Conservation (phyloP, 257 asterid species). For the Forsythia viridissima region DNA sequence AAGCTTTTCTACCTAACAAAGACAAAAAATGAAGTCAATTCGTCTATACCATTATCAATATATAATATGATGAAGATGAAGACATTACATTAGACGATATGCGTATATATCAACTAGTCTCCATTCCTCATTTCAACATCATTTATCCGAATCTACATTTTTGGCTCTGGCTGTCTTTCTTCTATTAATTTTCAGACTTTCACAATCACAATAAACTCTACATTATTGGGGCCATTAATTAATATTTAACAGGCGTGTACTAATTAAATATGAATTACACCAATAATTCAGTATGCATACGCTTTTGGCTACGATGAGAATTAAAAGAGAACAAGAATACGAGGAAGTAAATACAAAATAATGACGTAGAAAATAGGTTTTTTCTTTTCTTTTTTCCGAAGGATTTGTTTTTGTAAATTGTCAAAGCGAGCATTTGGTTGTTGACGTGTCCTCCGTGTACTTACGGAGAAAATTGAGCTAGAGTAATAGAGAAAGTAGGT, state of each 20-base stretch:
- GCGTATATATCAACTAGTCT: background rate
- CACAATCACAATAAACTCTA: slow-evolving; percentile 25
- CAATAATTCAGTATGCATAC: background rate
- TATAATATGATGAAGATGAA: background rate
- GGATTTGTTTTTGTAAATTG: too few relatives aligned
- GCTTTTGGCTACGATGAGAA: background rate
- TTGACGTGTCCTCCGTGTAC: too few relatives aligned
- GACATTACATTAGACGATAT: background rate
- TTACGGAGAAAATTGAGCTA: too few relatives aligned
- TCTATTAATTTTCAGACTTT: slow-evolving; percentile 16
- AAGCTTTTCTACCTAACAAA: slow-evolving; percentile 30
- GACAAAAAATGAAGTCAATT: slow-evolving; percentile 19
- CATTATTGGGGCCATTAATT: slow-evolving; percentile 20
- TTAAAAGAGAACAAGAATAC: background rate
- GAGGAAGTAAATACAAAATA: background rate
- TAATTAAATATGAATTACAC: background rate
- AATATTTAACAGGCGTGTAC: slow-evolving; percentile 7
- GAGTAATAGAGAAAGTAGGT: too few relatives aligned
- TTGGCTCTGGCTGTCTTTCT: slow-evolving; percentile 57
- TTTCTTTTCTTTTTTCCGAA: too few relatives aligned
- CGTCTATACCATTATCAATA: slow-evolving; percentile 12
- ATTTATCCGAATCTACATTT: slow-evolving; percentile 35
- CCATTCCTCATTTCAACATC: slow-evolving; percentile 15
- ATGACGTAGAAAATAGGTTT: too few relatives aligned
- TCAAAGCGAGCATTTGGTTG: too few relatives aligned